Evolutionary conservation across 1,139 yeast genomes (phyloP), one percentile per base, ranked within the genome.

Genomic region (Trichomonascaceae sp.): DNA sequence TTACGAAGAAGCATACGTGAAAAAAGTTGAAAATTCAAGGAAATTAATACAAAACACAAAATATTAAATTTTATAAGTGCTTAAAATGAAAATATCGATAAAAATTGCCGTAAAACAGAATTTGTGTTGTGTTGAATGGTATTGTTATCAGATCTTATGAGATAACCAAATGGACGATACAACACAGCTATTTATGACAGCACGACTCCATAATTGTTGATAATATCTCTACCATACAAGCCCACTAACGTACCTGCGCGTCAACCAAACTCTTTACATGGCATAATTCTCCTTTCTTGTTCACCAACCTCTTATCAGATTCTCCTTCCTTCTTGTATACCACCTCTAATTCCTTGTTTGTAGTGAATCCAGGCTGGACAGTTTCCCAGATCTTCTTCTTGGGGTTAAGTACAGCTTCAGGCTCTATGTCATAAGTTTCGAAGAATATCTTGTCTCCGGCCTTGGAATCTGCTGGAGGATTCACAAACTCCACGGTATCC

Each of bases 321-420:
- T 86, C 84, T 61, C 95, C 93, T 67, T 88, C 96, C 65, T 78
- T 85, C 64, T 85, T 85, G 78, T 81, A 91, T 58, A 88, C 80
- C 49, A 91, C 96, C 68, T 87, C 88, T 57, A 85, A 79, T 52
- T 75, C 74, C 47, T 83, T 95, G 63, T 77, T 83, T 47, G 98
- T 91, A 56, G 93, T 76, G 79, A 93, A 91, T 57, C 80, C 78
- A 52, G 97, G 98, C 77, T 95, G 99, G 61, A 88, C 78, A 53
- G 91, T 80, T 79, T 95, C 99, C 93, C 96, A 95, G 60, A 93
- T 79, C 81, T 95, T 95, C 87, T 93, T 95, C 84, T 95, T 95
- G 64, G 99, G 99, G 76, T 93, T 91, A 73, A 95, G 79, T 69
- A 85, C 95, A 69, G 89, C 82, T 73, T 90, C 96, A 61, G 99